Evolutionary conservation across 2,329 filamentous ascomycete species (phyloP).

Genomic region (Mycosphaerella sp.): DNA sequence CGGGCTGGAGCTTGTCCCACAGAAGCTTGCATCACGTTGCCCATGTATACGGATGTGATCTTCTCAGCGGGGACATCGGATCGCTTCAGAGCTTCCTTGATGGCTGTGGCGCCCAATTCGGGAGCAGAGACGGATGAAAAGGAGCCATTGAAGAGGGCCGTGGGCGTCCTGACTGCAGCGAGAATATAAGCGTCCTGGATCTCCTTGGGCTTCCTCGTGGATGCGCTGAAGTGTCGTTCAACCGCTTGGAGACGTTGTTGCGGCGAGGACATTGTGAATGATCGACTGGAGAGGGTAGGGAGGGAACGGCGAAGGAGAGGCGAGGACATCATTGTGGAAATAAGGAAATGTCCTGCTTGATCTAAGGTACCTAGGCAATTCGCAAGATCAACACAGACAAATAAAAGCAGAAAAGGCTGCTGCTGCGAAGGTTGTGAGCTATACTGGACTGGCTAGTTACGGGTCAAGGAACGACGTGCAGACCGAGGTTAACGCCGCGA

Average conservation of each 20-base stretch:
- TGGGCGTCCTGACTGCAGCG: constrained; percentile 82
- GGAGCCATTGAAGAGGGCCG: constrained; percentile 92
- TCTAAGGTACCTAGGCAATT: constrained; percentile 4
- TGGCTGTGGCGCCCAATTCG: constrained; percentile 82
- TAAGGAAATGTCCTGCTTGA: not conserved
- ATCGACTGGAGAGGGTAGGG: constrained; percentile 17
- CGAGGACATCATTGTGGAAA: constrained; percentile 17
- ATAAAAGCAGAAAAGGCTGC: not conserved
- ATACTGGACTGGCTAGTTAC: constrained; percentile 10
- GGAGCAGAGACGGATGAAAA: constrained; percentile 77
- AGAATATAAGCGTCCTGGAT: constrained; percentile 91
- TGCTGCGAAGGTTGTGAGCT: constrained; percentile 6
- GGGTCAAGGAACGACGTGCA: constrained; percentile 3
- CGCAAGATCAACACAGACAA: not conserved
- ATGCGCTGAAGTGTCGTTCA: constrained; percentile 44
- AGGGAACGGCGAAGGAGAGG: constrained; percentile 23
- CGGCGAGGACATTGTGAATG: constrained; percentile 21
- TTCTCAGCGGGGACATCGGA: constrained; percentile 73
- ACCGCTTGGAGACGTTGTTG: constrained; percentile 26
- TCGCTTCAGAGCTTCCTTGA: constrained; percentile 83
- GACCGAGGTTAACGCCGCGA: not conserved
- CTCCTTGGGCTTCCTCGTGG: constrained; percentile 51
- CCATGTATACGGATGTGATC: constrained; percentile 94
- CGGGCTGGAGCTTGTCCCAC: constrained; percentile 87
- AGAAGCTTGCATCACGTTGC: constrained; percentile 79